Base-by-base conservation (phyloP, 306 rosid genomes). In the Malus sylvestris region DNA sequence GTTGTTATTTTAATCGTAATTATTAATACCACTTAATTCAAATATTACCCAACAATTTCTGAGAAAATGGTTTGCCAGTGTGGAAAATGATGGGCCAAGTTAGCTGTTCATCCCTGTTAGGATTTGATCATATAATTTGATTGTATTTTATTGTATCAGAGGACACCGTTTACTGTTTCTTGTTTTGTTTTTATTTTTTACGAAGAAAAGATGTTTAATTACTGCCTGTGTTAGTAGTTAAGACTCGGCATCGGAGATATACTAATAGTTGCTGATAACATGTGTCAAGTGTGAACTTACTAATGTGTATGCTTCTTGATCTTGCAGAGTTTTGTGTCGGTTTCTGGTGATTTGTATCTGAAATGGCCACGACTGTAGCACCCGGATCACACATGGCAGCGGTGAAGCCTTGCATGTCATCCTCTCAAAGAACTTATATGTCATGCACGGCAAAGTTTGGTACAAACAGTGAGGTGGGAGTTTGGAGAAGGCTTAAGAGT, bases 321-420 rank as follows among this genome's bases (percentile, higher is more conserved):
- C 45, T 78, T 82, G 74, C 78, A 70, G 78, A 75, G 5, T 51
- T 49, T 63, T 55, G 42, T 25, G 73, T 53, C 46, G 57, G 63
- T 73, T 73, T 74, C 76, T 65, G 23, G 64, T 61, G 63, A 66
- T 79, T 63, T 75, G 61, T 25, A 8, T 75, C 52, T 3, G 67
- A 75, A 60, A 81, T 82, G 85, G 81, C 75, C 75, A 19, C 76
- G n/a, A 40, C 79, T 58, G 62, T 67, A 38, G 65, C 78, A 68
- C 75, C 80, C 40, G 72, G 79, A 44, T 19, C 67, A 52, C 81
- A 77, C 29, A 49, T 63, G 75, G 79, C 60, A 32, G 62, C 68
- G 4, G 66, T 72, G 46, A 77, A 73, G 33, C 71, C 72, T 58
- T 72, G 61, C 61, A 49, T 73, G 29, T 25, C 80, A 23, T 77